Evolutionary conservation across 2,329 filamentous ascomycete genomes (phyloP), one percentile per base, ranked within the genome.

Genomic region (Ilyonectria mors-panacis): DNA sequence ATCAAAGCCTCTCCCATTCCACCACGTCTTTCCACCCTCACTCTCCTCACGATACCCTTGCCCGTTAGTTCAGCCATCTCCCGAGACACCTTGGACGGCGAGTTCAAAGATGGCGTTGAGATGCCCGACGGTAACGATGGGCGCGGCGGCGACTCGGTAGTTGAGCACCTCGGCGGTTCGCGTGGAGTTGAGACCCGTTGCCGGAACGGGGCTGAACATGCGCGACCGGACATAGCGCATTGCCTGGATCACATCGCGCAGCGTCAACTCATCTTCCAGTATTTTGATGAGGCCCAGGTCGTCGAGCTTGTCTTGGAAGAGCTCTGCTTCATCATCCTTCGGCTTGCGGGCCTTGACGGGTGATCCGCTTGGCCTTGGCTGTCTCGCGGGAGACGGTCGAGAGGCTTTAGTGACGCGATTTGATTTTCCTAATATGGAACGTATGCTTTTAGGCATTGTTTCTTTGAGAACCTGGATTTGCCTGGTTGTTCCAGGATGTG

Each of bases 191-290:
- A 94, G 89, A 23, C 91, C 91, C 0, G 86, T 82, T 21, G 85
- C 83, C 3, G 92, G 92, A 12, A 94, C 82, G 1, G 86, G 81
- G 44, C 85, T 86, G 81, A 93, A 94, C 87, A 92, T 93, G 73
- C 81, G 84, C 21, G 76, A 79, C 42, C 86, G 87, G 56, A 91
- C 87, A 78, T 91, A 88, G 58, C 86, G 82, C 76, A 94, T 89
- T 23, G 90, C 89, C 76, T 93, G 91, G 0, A 88, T 84, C 1
- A 91, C 86, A 77, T 92, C 89, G 57, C 87, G 84, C 6, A 92
- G 85, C 30, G 83, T 85, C 15, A 89, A 80, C 69, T 91, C 86
- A 35, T 84, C 81, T 13, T 85, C 85, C 1, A 93, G 81, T 3
- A 86, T 83, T 35, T 83, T 81, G 17, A 89, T 82, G 10, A 89